A percentile compares a stretch with the other conserved stretches of the same genome.
Conservation (phyloP, 257 asterid species). For the Solanum chmielewskii region DNA sequence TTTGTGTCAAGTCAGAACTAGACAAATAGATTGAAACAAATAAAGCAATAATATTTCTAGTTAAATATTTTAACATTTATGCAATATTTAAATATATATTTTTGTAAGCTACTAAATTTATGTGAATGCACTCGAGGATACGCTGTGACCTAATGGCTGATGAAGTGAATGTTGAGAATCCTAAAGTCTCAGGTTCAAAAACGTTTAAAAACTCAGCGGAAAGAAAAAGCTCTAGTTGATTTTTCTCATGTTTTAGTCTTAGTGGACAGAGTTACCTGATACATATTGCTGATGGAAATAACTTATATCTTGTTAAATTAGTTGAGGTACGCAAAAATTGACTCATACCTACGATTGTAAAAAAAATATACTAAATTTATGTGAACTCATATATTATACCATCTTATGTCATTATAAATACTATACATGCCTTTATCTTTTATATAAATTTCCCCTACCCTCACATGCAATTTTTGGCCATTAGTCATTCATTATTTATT, state of each 20-base stretch:
- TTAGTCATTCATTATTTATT: background rate
- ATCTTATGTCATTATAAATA: background rate
- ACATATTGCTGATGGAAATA: background rate
- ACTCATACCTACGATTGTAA: accelerated
- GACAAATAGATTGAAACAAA: background rate
- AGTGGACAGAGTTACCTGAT: background rate
- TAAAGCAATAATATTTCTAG: too few species aligned
- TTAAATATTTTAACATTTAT: too few species aligned
- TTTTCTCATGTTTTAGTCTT: background rate
- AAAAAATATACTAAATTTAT: too few species aligned
- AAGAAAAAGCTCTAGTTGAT: too few species aligned
- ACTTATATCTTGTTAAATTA: background rate
- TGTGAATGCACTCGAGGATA: too few species aligned
- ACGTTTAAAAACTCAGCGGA: too few species aligned
- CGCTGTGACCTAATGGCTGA: too few species aligned
- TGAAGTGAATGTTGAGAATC: too few species aligned
- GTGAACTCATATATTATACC: background rate
- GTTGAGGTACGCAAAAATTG: background rate
- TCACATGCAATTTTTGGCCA: background rate
- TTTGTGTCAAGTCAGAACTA: background rate
- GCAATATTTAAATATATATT: too few species aligned
- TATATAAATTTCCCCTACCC: background rate
- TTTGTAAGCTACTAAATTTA: too few species aligned
- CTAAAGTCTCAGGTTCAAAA: too few species aligned
- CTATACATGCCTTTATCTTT: background rate